Percentiles rank a stretch among this genome's conserved stretches.
Conservation (phyloP, 139 green algal genomes). For the Asterochloris sp. region DNA sequence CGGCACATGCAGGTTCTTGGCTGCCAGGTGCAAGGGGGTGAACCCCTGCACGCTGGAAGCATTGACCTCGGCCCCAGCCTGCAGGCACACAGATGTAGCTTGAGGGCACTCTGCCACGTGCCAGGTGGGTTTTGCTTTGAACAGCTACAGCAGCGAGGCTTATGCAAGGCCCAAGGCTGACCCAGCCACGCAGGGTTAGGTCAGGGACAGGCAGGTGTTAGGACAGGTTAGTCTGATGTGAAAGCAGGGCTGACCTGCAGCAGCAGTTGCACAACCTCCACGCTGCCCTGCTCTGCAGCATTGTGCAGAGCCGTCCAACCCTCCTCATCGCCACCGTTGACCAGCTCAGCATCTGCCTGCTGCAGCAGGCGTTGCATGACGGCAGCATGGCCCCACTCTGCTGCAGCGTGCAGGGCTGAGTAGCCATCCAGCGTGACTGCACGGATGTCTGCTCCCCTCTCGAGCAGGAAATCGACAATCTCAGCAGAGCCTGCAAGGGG, state of each 20-base stretch:
- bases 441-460: neutral
- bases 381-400: constrained; percentile 29
- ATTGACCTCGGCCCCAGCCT: constrained; percentile 18
- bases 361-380: constrained; percentile 45
- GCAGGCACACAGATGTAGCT: neutral
- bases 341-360: constrained; percentile 32
- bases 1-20: constrained; percentile 8
- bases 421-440: neutral
- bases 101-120: too few species aligned
- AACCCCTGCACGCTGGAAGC: constrained; percentile 12
- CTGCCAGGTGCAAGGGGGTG: constrained; percentile 36
- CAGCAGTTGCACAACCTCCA: constrained; percentile 17
- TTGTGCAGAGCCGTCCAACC: constrained; percentile 44
- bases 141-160: too few species aligned
- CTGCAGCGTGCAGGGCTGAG: constrained; percentile 47
- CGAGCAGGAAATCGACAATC: constrained; percentile 8
- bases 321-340: constrained; percentile 19
- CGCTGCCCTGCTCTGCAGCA: constrained; percentile 19
- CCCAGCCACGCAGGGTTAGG: neutral
- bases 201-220: neutral
- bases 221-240: neutral
- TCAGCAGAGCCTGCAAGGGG: too few species aligned
- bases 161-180: neutral
- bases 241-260: neutral
- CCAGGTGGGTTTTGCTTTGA: neutral